Evolutionary conservation across 306 rosid genomes (phyloP).

Genomic region (Vigna trinervia): DNA sequence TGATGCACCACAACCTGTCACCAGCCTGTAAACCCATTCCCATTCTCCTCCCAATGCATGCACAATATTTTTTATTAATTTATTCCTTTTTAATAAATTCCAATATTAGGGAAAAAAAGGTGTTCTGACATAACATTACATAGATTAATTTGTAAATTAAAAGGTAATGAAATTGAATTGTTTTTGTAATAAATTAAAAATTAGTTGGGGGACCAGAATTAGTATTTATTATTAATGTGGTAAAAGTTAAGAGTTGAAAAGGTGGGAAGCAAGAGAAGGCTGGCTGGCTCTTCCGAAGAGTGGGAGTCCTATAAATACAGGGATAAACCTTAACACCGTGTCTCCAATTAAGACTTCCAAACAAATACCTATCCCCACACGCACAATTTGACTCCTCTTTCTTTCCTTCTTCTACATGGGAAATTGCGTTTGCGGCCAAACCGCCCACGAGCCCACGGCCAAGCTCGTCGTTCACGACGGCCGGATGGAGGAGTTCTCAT

Average conservation of each 20-base stretch:
- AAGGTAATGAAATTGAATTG: too few relatives aligned
- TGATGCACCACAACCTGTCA: constrained; percentile 40
- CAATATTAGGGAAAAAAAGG: too few relatives aligned
- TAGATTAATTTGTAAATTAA: too few relatives aligned
- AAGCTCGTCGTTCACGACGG: constrained; percentile 81
- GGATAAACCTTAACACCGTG: neutral
- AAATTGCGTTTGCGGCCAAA: constrained; percentile 51
- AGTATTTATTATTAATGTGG: too few relatives aligned
- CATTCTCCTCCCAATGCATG: neutral
- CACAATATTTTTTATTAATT: neutral
- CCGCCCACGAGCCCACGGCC: constrained; percentile 59
- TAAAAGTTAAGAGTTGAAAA: too few relatives aligned
- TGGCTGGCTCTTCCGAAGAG: neutral
- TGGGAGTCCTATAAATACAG: constrained; percentile 3
- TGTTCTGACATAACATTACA: too few relatives aligned
- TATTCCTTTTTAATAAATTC: too few relatives aligned
- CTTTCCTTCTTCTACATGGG: constrained; percentile 55
- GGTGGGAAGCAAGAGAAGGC: too few relatives aligned
- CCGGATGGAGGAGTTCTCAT: constrained; percentile 58
- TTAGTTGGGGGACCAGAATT: too few relatives aligned
- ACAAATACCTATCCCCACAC: neutral
- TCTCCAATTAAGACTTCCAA: constrained; percentile 11
- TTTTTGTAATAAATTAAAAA: too few relatives aligned
- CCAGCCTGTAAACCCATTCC: constrained; percentile 31
- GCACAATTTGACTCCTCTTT: neutral